Evolutionary conservation across 163 green algal genomes (phyloP).

Genomic region (Smithsoniella earleae): DNA sequence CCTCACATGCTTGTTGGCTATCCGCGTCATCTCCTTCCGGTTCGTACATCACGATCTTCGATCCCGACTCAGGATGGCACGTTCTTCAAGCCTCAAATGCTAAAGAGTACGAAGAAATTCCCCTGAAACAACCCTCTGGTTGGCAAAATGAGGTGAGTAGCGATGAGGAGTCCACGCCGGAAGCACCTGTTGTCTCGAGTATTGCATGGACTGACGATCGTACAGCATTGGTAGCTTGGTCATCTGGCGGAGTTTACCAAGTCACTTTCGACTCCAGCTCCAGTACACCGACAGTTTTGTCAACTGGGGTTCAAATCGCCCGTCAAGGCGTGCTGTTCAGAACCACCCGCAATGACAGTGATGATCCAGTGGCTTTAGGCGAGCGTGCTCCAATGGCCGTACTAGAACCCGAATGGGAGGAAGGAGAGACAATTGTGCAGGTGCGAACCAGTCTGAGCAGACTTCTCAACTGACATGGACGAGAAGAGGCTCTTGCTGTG

Average conservation of each 20-base stretch:
- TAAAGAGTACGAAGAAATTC: background rate
- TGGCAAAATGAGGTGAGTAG: no score
- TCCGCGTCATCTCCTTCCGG: background rate
- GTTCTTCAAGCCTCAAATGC: background rate
- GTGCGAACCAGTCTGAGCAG: background rate
- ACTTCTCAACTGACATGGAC: background rate
- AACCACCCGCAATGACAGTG: background rate
- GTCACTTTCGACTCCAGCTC: background rate
- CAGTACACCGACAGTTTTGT: background rate
- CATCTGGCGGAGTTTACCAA: background rate
- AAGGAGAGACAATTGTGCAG: background rate
- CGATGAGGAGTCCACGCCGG: background rate
- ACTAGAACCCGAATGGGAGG: slow-evolving; percentile 19
- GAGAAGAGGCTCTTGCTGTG: background rate
- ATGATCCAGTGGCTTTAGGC: background rate
- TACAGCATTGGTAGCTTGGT: background rate
- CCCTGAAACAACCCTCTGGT: background rate
- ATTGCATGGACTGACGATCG: background rate
- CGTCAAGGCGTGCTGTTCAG: no score
- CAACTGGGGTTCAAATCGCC: background rate
- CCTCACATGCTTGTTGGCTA: no score
- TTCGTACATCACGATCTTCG: background rate
- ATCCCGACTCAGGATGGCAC: background rate
- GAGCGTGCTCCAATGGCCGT: background rate
- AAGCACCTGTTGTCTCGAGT: background rate